Conservation (phyloP, 2,329 filamentous ascomycete species). For the Arachnopeziza araneosa region DNA sequence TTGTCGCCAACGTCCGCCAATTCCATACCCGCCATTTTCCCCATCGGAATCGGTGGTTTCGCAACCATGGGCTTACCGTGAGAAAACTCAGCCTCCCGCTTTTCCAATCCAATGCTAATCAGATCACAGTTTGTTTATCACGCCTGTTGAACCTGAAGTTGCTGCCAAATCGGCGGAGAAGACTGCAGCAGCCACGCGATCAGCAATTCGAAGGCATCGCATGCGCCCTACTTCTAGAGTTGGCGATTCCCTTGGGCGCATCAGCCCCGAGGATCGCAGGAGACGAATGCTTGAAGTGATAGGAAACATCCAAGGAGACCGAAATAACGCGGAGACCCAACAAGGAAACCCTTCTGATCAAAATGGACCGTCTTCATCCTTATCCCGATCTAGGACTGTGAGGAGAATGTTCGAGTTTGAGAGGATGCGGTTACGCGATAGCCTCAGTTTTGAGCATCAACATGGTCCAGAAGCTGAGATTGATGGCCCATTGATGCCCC, state of each 20-base stretch:
- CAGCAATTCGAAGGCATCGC: slow-evolving; percentile 27
- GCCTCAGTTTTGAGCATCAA: slow-evolving; percentile 19
- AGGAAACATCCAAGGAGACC: not conserved
- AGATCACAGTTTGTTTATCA: slow-evolving; percentile 27
- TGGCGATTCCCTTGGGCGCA: slow-evolving; percentile 16
- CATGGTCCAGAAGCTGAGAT: slow-evolving; percentile 10
- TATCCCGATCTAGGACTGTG: not conserved
- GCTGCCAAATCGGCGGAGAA: slow-evolving; percentile 26
- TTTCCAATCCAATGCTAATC: slow-evolving; percentile 18
- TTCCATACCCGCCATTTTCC: not conserved
- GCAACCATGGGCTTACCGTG: slow-evolving; percentile 31
- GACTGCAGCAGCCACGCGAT: slow-evolving; percentile 23
- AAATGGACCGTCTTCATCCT: not conserved
- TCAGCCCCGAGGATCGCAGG: slow-evolving; percentile 18
- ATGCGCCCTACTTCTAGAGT: slow-evolving; percentile 3
- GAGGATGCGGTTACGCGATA: slow-evolving; percentile 17
- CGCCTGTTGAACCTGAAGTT: slow-evolving; percentile 25
- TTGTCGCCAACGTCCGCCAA: not conserved
- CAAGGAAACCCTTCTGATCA: not conserved
- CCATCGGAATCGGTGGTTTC: not conserved
- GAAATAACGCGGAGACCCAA: not conserved
- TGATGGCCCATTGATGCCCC: slow-evolving; percentile 24
- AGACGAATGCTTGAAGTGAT: slow-evolving; percentile 13
- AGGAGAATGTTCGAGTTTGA: slow-evolving; percentile 18
- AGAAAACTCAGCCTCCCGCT: slow-evolving; percentile 16